Evolutionary conservation across 2,329 filamentous ascomycete genomes (phyloP).

Genomic region (Drechslera avenae): DNA sequence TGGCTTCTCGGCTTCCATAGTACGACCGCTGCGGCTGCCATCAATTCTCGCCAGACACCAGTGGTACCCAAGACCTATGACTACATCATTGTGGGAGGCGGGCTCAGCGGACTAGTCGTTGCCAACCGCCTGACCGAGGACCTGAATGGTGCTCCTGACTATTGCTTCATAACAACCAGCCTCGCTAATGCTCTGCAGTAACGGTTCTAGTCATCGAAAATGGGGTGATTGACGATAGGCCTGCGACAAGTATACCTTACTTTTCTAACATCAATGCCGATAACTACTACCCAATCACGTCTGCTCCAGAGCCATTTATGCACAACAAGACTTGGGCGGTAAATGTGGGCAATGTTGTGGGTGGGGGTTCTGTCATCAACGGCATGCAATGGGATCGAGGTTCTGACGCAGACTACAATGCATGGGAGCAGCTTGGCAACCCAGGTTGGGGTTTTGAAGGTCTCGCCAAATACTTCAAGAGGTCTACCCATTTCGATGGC

Average conservation of each 20-base stretch:
- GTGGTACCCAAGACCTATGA: conserved; percentile 10
- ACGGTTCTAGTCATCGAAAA: conserved; percentile 26
- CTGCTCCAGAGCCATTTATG: conserved; percentile 24
- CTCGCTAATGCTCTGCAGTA: conserved; percentile 2
- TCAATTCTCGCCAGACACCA: background rate
- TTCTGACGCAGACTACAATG: conserved; percentile 49
- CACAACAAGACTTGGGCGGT: conserved; percentile 28
- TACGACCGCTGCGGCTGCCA: background rate
- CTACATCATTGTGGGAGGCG: conserved; percentile 30
- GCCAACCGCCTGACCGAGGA: conserved; percentile 25
- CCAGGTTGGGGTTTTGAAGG: conserved; percentile 61
- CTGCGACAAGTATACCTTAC: conserved; percentile 12
- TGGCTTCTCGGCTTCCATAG: background rate
- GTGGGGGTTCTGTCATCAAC: conserved; percentile 43
- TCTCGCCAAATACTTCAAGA: conserved; percentile 46
- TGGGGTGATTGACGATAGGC: conserved; percentile 16
- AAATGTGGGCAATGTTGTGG: conserved; percentile 33
- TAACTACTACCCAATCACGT: conserved; percentile 19
- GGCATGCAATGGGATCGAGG: conserved; percentile 43
- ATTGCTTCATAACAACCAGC: background rate
- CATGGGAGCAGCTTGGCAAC: conserved; percentile 63
- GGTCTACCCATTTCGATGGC: conserved; percentile 16
- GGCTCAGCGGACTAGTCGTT: conserved; percentile 24
- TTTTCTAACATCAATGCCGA: conserved; percentile 16
- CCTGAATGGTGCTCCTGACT: background rate